A percentile compares a stretch with the other conserved stretches of the same genome.
These are phyloP conservation scores for Termitomyces sp. DNA, from an alignment of 768 basidiomycete species.

Conservation along the genomic window DNA sequence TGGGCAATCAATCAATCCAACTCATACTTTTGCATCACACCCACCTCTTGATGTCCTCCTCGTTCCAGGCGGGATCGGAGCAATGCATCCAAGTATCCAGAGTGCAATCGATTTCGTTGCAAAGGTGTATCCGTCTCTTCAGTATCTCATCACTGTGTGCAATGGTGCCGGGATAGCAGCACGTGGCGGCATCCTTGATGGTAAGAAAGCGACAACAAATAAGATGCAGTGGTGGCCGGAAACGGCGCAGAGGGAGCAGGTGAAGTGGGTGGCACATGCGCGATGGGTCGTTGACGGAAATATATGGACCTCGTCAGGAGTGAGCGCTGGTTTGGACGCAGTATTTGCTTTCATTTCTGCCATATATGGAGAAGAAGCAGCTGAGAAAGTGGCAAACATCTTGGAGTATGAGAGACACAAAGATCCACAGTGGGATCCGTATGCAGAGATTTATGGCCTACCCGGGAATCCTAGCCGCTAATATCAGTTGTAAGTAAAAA, in stretches of 20 bases:
- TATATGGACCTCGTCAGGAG: conserved; percentile 43
- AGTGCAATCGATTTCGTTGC: conserved; percentile 25
- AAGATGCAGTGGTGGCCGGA: conserved; percentile 28
- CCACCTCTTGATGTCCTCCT: conserved; percentile 32
- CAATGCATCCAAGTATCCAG: conserved; percentile 18
- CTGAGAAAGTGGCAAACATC: conserved; percentile 22
- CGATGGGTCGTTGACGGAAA: conserved; percentile 47
- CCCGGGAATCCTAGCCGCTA: not conserved
- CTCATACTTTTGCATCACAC: conserved; percentile 30
- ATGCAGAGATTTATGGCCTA: conserved; percentile 25
- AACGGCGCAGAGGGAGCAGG: conserved; percentile 22
- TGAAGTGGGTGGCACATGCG: conserved; percentile 38
- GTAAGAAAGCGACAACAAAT: conserved; percentile 40
- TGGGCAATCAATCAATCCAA: conserved; percentile 24
- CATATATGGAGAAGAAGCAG: conserved; percentile 30
- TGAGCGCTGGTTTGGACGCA: conserved; percentile 36
- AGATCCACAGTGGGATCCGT: conserved; percentile 34
- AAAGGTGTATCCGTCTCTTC: conserved; percentile 27
- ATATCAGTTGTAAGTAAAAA: too few species aligned
- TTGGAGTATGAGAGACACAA: conserved; percentile 34
- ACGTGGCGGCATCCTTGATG: conserved; percentile 35
- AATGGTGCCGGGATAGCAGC: conserved; percentile 38
- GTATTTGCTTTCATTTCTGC: conserved; percentile 30
- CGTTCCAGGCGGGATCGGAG: conserved; percentile 26
- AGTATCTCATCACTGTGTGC: conserved; percentile 40